Evolutionary conservation across 2,329 filamentous ascomycete species (phyloP).

Genomic region (Colletotrichum aenigma): DNA sequence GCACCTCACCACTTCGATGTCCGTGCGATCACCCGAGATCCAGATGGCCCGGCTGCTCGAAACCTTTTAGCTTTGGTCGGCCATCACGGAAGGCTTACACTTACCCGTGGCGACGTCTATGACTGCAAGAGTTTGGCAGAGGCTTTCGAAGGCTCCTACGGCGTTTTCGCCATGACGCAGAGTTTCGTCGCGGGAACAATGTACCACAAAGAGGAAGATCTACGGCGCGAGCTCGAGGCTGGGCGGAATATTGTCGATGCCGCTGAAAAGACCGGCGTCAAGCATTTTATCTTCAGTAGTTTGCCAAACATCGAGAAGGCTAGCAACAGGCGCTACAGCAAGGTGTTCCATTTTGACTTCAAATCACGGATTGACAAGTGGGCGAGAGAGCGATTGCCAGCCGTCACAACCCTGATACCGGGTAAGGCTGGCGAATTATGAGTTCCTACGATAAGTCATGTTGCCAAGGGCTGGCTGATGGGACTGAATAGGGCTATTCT

Average conservation of each 20-base stretch:
- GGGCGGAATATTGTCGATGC: background rate
- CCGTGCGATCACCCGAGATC: background rate
- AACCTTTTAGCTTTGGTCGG: background rate
- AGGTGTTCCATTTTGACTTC: background rate
- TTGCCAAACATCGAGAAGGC: background rate
- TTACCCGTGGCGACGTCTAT: background rate
- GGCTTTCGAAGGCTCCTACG: background rate
- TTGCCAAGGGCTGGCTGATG: background rate
- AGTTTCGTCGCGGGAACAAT: background rate
- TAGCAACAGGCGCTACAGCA: background rate
- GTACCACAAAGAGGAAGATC: background rate
- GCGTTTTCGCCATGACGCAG: background rate
- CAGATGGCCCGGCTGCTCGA: background rate
- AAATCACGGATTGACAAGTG: background rate
- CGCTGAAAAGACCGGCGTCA: background rate
- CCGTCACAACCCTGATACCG: background rate
- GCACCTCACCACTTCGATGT: background rate
- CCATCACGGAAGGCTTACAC: background rate
- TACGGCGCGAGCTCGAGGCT: background rate
- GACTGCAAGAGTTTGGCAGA: background rate
- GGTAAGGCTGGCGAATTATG: background rate
- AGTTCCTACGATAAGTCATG: too few relatives aligned
- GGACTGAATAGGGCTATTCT: background rate
- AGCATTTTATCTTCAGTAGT: constrained; percentile 4
- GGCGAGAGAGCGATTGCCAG: background rate